Base-by-base conservation (phyloP, 768 basidiomycete genomes). In the Hygrophorus pudorinus region DNA sequence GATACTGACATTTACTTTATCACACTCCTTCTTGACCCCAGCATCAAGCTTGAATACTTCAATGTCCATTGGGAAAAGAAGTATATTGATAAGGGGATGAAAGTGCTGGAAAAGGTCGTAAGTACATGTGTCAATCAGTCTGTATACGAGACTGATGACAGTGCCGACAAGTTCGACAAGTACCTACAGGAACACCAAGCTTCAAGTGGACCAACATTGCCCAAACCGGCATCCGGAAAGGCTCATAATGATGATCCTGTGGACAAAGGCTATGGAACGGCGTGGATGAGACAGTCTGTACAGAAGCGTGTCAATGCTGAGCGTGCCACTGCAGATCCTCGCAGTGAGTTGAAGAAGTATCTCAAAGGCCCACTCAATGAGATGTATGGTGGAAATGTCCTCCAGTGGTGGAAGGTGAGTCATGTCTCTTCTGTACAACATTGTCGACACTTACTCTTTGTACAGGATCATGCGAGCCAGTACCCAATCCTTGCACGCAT, bases 1-100 rank as follows among this genome's bases (percentile, higher is more conserved):
- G 36, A 59, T 8, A 50, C 42, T 31, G 51, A 60, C 47, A 44
- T 48, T 2, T 58, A 58, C 38, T 58, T 59, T 44, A 53, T 55
- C 11, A 52, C 37, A 32, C n/a, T 48, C 58, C 53, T 42, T 9
- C 46, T 60, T 14, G 43, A 59, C 46, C 54, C 52, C 4, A 30
- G 39, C 5, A 51, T 60, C 9, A 59, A 59, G 31, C 13, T 42
- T 41, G 34, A 17, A 12, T 59, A 59, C 40, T 51, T 36, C 44
- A 42, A 51, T 33, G 28, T 33, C 20, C 35, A 47, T n/a, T 59
- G 56, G 57, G 46, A 49, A 31, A n/a, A 31, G 21, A 33, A 49
- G 4, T 30, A 17, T n/a, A 52, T 42, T 37, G 35, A 42, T 5
- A 27, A 37, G 0, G 54, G 56, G 13, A 18, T 44, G 8, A 36